Conservation (phyloP, 192 early-diverging fungal genomes). For the Coemansia asiatica region DNA sequence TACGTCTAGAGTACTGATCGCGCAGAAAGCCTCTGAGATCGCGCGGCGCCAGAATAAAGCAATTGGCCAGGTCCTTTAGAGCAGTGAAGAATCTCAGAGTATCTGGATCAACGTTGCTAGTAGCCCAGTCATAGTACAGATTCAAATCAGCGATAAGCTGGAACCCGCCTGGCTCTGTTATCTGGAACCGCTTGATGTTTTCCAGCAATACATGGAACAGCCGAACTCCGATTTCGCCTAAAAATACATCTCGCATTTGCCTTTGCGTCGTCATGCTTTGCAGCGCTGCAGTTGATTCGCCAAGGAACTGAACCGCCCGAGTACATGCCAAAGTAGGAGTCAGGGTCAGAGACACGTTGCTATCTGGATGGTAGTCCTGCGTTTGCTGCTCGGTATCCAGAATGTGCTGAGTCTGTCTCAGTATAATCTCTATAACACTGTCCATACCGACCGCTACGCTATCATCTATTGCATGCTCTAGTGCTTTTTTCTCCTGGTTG, state of each 20-base stretch:
- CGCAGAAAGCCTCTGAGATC: slow-evolving; percentile 47
- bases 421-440: slow-evolving; percentile 82
- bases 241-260: slow-evolving; percentile 85
- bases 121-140: slow-evolving; percentile 53
- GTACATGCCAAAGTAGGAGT: slow-evolving; percentile 83
- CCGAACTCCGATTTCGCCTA: slow-evolving; percentile 83
- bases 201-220: slow-evolving; percentile 85
- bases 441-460: slow-evolving; percentile 91
- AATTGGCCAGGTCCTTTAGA: slow-evolving; percentile 54
- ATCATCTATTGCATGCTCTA: slow-evolving; percentile 87
- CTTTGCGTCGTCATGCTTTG: slow-evolving; percentile 72
- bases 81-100: slow-evolving; percentile 47
- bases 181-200: slow-evolving; percentile 76
- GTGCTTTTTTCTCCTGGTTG: slow-evolving; percentile 87
- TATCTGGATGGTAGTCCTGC: slow-evolving; percentile 74
- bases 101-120: slow-evolving; percentile 30
- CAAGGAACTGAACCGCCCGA: slow-evolving; percentile 74
- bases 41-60: slow-evolving; percentile 52
- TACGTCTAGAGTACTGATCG: slow-evolving; percentile 46
- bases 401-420: slow-evolving; percentile 83
- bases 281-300: slow-evolving; percentile 72
- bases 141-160: slow-evolving; percentile 74
- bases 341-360: slow-evolving; percentile 59
- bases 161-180: slow-evolving; percentile 83
- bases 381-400: slow-evolving; percentile 68